Base-by-base conservation (phyloP, 2,329 filamentous ascomycete genomes). In the Myrmaecium sp. region DNA sequence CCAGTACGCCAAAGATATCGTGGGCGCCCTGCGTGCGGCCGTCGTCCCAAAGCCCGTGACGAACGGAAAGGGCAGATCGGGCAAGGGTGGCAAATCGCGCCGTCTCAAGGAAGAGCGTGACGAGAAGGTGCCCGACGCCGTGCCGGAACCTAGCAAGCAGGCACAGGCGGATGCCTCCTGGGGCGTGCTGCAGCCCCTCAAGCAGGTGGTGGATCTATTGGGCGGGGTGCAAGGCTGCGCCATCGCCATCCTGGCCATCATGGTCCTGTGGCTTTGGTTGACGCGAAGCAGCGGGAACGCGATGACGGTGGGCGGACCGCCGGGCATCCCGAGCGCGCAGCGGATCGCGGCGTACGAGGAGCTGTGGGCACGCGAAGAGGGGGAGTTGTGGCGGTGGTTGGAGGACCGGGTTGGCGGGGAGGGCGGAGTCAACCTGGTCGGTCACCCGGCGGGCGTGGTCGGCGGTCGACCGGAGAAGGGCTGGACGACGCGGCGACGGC, bases 351-450 rank as follows among this genome's bases (percentile, higher is more conserved):
- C 80, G 0, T 95, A 94, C 47, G 84, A 95, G 38, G 80, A 93
- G 52, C 77, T 95, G 44, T 98, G 86, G 84, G 66, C 72, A 18
- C 62, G 70, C 21, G 82, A 94, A 49, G 84, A 94, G 47, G 81
- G 69, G 36, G 81, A 89, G 40, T 57, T 94, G 6, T 94, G 84
- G 84, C 74, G 80, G 31, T 94, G 84, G 84, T 58, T 94, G 4
- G 84, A 94, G 49, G 80, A 92, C 40, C 66, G 84, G 11, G 74
- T 82, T 2, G 77, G 81, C 2, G 57, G 89, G 46, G 75, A 82
- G 30, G 57, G 60, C 4, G 44, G 57, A 25, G 41, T 49, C 10
- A 49, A 57, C 22, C 50, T 53, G 32, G 38, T 50, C 32, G 38
- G 45, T 30, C 19, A 39, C 36, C 27, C 40, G 8, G 31, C 41